Conservation (phyloP, 78 protist genomes). For the Planoprotostelium fungivorum region DNA sequence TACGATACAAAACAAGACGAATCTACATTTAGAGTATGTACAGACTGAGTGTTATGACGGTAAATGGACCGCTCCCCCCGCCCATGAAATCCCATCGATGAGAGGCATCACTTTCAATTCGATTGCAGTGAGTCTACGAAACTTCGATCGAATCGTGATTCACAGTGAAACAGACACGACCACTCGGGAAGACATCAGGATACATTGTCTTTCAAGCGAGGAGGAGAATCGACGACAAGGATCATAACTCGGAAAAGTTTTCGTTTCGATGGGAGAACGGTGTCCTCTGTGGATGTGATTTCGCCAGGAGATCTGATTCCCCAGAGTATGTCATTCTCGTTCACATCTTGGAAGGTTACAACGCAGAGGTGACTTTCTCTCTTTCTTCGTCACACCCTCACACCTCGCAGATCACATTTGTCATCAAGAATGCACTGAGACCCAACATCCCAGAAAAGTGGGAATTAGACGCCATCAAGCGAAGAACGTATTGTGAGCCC, state of each 20-base stretch:
- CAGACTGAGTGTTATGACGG: not conserved
- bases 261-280: not conserved
- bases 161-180: not conserved
- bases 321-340: not conserved
- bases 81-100: not conserved
- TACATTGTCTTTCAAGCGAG: not conserved
- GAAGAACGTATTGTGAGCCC: not conserved
- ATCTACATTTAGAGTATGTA: not conserved
- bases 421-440: not conserved
- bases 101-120: not conserved
- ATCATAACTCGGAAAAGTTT: not conserved
- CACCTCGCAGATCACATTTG: not conserved
- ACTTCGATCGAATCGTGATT: not conserved
- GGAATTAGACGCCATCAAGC: not conserved
- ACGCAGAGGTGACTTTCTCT: not conserved
- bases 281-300: not conserved
- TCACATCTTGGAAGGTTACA: not conserved
- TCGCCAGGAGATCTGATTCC: not conserved
- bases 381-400: not conserved
- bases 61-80: not conserved
- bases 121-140: not conserved
- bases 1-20: not conserved
- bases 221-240: no score
- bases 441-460: not conserved
- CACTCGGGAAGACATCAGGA: not conserved